Conservation (phyloP, 257 asterid genomes). For the Rhazya stricta region DNA sequence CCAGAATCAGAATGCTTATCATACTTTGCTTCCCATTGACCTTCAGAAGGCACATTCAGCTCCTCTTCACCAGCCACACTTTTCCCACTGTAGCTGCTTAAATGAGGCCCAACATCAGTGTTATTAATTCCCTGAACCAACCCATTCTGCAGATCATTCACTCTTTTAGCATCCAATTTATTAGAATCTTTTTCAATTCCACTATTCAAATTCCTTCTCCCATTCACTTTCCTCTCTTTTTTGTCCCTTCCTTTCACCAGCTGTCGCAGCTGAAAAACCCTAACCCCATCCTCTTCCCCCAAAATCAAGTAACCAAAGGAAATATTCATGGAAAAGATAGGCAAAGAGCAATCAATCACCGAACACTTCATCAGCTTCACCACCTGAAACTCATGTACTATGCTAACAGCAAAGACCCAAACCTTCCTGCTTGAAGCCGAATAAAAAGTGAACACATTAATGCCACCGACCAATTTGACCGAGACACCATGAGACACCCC, state of each 20-base stretch:
- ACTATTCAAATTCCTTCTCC: slow-evolving; percentile 18
- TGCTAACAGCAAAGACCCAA: slow-evolving; percentile 65
- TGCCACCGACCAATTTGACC: slow-evolving; percentile 52
- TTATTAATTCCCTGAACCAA: slow-evolving; percentile 28
- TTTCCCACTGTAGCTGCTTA: slow-evolving; percentile 21
- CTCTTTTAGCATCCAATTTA: slow-evolving; percentile 28
- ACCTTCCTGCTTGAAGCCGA: slow-evolving; percentile 61
- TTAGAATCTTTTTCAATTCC: slow-evolving; percentile 15
- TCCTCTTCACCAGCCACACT: slow-evolving; percentile 23
- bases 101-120: slow-evolving; percentile 21
- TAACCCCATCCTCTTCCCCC: slow-evolving; percentile 83
- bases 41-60: slow-evolving; percentile 24
- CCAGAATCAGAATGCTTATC: slow-evolving; percentile 47
- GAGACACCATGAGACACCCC: slow-evolving; percentile 67
- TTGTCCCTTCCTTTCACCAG: slow-evolving; percentile 55
- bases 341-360: slow-evolving; percentile 59
- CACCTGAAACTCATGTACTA: slow-evolving; percentile 37
- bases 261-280: slow-evolving; percentile 53
- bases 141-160: slow-evolving; percentile 32
- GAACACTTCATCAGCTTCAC: slow-evolving; percentile 79
- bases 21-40: slow-evolving; percentile 23
- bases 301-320: slow-evolving; percentile 53
- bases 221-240: slow-evolving; percentile 30
- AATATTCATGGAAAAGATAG: slow-evolving; percentile 49
- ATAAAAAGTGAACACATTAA: slow-evolving; percentile 53